phyloP scores from a whole-genome alignment of 192 early-diverging fungal species.

The Lunasporangiospora selenospora region DNA sequence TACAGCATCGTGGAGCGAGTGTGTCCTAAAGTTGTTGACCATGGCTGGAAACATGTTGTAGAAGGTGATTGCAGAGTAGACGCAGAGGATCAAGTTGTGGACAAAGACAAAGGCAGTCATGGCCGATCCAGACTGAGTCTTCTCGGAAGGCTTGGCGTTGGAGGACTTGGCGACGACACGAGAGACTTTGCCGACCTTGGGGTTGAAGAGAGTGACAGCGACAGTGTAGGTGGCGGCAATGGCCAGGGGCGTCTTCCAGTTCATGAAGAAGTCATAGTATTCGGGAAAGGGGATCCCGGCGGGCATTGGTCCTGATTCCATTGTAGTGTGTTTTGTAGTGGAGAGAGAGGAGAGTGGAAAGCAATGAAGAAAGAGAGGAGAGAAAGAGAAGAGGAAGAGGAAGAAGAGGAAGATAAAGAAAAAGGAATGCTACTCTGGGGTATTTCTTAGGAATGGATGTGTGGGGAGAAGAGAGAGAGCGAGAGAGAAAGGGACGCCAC shows the following conservation, averaged over 20 bases:
- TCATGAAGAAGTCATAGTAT: conserved; percentile 74
- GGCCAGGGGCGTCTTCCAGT: conserved; percentile 69
- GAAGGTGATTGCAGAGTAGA: conserved; percentile 80
- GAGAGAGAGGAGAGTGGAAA: background rate
- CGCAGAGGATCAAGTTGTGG: conserved; percentile 75
- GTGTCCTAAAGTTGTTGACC: conserved; percentile 54
- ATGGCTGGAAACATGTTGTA: conserved; percentile 63
- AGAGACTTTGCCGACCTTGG: conserved; percentile 56
- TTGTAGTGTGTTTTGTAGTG: conserved; percentile 4
- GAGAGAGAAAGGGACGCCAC: background rate
- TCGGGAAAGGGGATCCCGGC: conserved; percentile 69
- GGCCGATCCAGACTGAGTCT: conserved; percentile 42
- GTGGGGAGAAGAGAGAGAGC: background rate
- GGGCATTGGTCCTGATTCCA: conserved; percentile 46
- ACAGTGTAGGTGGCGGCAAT: conserved; percentile 62
- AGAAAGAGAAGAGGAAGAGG: conserved; percentile 2
- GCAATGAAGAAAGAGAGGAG: background rate
- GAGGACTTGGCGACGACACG: conserved; percentile 61
- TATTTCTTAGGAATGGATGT: background rate
- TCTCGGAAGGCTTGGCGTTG: conserved; percentile 45
- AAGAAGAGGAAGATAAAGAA: conserved; percentile 1
- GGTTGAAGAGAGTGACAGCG: conserved; percentile 54
- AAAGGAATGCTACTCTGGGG: background rate
- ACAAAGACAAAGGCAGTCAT: conserved; percentile 80
- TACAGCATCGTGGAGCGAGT: conserved; percentile 64